Evolutionary conservation across 2,329 filamentous ascomycete species (phyloP).

Genomic region (Pyrenochaeta sp.): DNA sequence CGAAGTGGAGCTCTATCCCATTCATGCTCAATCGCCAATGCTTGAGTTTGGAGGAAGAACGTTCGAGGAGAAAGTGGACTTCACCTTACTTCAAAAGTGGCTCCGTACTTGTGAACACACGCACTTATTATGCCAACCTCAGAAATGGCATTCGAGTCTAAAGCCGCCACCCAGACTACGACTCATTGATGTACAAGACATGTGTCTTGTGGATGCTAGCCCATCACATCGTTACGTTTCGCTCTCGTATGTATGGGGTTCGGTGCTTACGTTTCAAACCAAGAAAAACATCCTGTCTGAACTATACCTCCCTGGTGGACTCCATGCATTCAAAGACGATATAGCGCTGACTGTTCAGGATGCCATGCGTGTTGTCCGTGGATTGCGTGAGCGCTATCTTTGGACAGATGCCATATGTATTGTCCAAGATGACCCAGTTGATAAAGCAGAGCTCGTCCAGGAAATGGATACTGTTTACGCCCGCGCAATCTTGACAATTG

Average conservation of each 20-base stretch:
- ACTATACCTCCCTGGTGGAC: not conserved
- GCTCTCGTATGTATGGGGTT: not conserved
- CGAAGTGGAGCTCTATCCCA: not conserved
- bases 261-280: not conserved
- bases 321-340: not conserved
- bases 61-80: not conserved
- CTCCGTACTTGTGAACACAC: not conserved
- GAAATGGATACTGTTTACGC: slow-evolving; percentile 7
- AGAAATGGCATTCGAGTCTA: not conserved
- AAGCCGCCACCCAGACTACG: not conserved
- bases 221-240: not conserved
- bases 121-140: not conserved
- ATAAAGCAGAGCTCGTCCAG: not conserved
- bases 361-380: not conserved
- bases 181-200: not conserved
- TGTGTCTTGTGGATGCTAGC: not conserved
- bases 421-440: slow-evolving; percentile 4
- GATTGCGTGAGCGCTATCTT: slow-evolving; percentile 1
- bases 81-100: not conserved
- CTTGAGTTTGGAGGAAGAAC: not conserved
- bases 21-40: not conserved
- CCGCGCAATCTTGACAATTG: not conserved
- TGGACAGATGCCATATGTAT: slow-evolving; percentile 9
- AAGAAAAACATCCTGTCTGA: not conserved
- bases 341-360: not conserved